Evolutionary conservation across 805 yeast species (phyloP).

Genomic region (Saccharomyces kudriavzevii): DNA sequence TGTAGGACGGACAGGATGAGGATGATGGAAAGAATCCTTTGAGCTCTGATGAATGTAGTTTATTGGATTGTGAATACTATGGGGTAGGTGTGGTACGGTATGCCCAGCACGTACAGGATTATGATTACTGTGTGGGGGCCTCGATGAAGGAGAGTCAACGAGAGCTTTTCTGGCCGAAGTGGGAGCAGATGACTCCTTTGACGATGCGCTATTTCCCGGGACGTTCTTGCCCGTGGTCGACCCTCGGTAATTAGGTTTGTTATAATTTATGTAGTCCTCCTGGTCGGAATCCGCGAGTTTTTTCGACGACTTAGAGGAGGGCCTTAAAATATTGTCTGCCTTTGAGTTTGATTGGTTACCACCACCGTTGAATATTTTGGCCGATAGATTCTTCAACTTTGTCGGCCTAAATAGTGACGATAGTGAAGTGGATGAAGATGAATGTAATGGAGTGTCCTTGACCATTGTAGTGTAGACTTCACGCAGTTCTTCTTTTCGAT

Average conservation of each 20-base stretch:
- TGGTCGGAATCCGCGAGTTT: neutral
- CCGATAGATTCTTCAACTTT: neutral
- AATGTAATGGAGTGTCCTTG: neutral
- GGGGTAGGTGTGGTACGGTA: slow-evolving; percentile 1
- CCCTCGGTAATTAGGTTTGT: neutral
- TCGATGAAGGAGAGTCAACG: neutral
- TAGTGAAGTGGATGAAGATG: neutral
- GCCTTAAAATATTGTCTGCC: neutral
- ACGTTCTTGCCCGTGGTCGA: neutral
- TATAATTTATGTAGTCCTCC: neutral
- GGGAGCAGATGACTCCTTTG: neutral
- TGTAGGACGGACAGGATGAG: neutral
- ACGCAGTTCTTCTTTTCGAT: neutral
- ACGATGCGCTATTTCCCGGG: neutral
- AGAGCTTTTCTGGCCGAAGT: neutral
- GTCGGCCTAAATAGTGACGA: neutral
- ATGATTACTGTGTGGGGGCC: neutral
- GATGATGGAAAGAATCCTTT: neutral
- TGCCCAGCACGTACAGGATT: neutral
- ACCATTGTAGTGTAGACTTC: neutral
- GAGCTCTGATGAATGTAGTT: neutral
- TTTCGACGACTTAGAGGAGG: neutral
- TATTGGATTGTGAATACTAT: slow-evolving; percentile 2
- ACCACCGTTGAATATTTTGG: neutral
- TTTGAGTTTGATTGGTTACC: neutral